These are phyloP conservation scores for Alternaria sp. DNA, from an alignment of 2,329 filamentous ascomycete genomes.

Conservation along the genomic window DNA sequence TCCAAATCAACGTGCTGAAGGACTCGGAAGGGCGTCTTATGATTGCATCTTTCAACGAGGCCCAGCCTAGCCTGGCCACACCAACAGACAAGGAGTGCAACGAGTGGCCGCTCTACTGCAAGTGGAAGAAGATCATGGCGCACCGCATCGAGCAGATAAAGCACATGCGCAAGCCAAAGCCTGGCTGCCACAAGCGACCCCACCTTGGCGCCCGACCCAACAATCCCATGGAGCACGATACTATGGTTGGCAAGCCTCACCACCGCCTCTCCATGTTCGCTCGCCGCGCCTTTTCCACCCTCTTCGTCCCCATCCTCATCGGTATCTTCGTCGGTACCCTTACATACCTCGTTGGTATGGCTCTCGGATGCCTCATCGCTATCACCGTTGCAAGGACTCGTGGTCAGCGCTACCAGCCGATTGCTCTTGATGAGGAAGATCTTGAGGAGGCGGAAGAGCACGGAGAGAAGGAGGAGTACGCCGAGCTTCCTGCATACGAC, in stretches of 20 bases:
- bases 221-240: constrained; percentile 46
- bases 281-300: constrained; percentile 66
- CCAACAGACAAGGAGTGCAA: constrained; percentile 46
- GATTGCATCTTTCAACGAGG: constrained; percentile 49
- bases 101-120: constrained; percentile 53
- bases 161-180: constrained; percentile 43
- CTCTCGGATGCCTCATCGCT: constrained; percentile 68
- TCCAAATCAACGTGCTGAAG: constrained; percentile 52
- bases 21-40: constrained; percentile 48
- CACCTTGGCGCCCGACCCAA: constrained; percentile 25
- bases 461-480: constrained; percentile 47
- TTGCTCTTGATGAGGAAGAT: constrained; percentile 46
- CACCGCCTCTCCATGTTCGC: constrained; percentile 43
- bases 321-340: constrained; percentile 73
- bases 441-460: constrained; percentile 35
- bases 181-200: constrained; percentile 47
- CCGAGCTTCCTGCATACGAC: constrained; percentile 49
- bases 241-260: constrained; percentile 44
- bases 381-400: constrained; percentile 67
- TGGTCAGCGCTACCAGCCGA: constrained; percentile 51
- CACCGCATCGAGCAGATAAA: constrained; percentile 50
- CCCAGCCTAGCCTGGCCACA: constrained; percentile 30
- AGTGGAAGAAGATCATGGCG: constrained; percentile 53
- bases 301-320: constrained; percentile 73
- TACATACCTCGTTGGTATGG: constrained; percentile 73